Base-by-base conservation (phyloP, 768 basidiomycete genomes). In the Trametes sanguinea region DNA sequence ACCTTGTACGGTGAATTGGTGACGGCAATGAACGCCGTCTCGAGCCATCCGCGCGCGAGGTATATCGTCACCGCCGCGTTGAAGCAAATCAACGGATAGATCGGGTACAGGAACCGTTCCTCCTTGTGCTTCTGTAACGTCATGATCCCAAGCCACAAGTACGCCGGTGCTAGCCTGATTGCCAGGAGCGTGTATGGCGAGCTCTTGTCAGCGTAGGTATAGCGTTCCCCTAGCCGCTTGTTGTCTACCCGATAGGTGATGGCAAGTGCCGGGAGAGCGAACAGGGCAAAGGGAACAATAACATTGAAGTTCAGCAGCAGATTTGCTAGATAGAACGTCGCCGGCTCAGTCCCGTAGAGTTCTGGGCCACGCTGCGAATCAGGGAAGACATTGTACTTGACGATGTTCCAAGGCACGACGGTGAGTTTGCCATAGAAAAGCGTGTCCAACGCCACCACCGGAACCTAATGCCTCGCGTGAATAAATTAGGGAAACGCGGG, bases 101-200 rank as follows among this genome's bases (percentile, higher is more conserved):
- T 89, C 0, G 97, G 96, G 74, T 88, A 98, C 87, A 98, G 90
- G 78, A 99, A 99, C n/a, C 97, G 83, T 72, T 99, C 97, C 75
- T 99, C 97, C 76, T 99, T 99, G 76, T 99, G 97, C 1, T 89
- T 78, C 76, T 98, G 96, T 2, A 80, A 67, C 4, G 85, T 86
- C 66, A 99, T 76, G 63, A 97, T 88, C 1, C 75, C 83, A 48
- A 88, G 68, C 96, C 97, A 98, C n/a, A 98, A 65, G 75, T 98
- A 98, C 63, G 96, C 79, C 0, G 94, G 94, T n/a, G 82, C 74
- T n/a, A 98, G 79, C 40, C 95, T 83, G 57, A 96, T 73, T 4
- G 81, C 83, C 48, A 98, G 76, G 47, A 93, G 73, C 1, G 83
- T 88, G 69, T 89, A 94, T 0, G 94, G 94, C 16, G 91, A 93